Conservation (phyloP, 73 alveolate species). For the Tetrahymena borealis region DNA sequence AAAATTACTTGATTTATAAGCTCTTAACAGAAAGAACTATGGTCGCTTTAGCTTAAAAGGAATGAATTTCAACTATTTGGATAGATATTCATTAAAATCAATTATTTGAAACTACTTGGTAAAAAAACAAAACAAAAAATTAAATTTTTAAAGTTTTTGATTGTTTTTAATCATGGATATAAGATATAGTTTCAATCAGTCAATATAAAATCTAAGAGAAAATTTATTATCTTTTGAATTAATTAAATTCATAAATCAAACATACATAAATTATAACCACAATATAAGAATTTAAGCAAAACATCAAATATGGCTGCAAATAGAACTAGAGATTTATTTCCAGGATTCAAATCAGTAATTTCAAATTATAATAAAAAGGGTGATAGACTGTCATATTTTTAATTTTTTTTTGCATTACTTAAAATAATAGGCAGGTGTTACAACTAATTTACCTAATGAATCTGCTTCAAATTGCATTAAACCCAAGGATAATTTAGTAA, state of each 20-base stretch:
- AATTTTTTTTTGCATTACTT: background rate
- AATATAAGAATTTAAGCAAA: background rate
- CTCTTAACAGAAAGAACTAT: too few species aligned
- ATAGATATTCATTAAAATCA: background rate
- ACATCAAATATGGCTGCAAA: background rate
- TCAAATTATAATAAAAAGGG: background rate
- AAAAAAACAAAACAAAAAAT: too few species aligned
- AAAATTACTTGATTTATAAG: too few species aligned
- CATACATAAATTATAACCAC: background rate
- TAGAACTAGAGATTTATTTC: background rate
- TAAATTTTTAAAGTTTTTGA: background rate
- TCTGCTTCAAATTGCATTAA: background rate
- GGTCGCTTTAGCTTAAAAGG: too few species aligned
- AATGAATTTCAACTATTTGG: too few species aligned
- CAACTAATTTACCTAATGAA: background rate
- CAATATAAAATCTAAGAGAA: background rate
- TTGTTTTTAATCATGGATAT: too few species aligned
- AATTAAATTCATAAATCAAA: background rate
- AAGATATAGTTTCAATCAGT: too few species aligned
- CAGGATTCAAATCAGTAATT: background rate
- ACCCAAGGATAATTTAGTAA: background rate
- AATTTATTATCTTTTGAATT: background rate
- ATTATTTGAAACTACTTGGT: background rate
- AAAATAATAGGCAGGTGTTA: background rate
- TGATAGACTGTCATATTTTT: background rate